These are phyloP conservation scores for Castanea crenata DNA, from an alignment of 306 rosid species.

Conservation along the genomic window DNA sequence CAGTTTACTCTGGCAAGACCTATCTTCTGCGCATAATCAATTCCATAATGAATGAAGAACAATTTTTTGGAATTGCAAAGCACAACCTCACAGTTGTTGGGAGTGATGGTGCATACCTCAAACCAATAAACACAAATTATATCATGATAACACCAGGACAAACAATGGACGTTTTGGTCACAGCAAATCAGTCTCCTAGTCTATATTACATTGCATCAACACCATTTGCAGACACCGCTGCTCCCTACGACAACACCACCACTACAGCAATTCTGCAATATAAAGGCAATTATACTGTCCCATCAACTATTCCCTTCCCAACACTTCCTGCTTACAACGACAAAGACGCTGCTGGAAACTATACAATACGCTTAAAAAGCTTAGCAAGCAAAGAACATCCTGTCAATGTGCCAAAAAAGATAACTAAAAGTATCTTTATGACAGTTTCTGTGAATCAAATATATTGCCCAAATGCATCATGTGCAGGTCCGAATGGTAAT, in stretches of 20 bases:
- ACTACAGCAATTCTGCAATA: constrained; percentile 49
- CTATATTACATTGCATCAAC: constrained; percentile 48
- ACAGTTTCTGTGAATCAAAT: no score
- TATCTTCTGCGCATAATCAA: constrained; percentile 46
- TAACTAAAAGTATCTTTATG: no score
- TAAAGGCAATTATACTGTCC: constrained; percentile 6
- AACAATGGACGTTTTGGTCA: constrained; percentile 40
- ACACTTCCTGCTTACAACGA: constrained; percentile 29
- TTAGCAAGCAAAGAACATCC: no score
- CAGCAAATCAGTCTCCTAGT: constrained; percentile 36
- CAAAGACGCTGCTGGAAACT: constrained; percentile 19
- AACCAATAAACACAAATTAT: constrained; percentile 29
- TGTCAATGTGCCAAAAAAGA: no score
- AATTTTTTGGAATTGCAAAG: constrained; percentile 42
- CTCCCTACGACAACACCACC: constrained; percentile 17
- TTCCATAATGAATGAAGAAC: constrained; percentile 36
- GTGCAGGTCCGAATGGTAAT: no score
- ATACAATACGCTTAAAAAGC: no score
- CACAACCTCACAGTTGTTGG: constrained; percentile 47
- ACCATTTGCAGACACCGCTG: constrained; percentile 20
- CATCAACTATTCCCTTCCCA: constrained; percentile 18
- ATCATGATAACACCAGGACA: constrained; percentile 54
- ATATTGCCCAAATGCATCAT: no score
- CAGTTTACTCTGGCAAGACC: no score
- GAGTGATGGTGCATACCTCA: constrained; percentile 32